A percentile compares a stretch with the other conserved stretches of the same genome.
Conservation (phyloP, 495 filamentous ascomycete genomes). For the Lophiostoma macrostomum region DNA sequence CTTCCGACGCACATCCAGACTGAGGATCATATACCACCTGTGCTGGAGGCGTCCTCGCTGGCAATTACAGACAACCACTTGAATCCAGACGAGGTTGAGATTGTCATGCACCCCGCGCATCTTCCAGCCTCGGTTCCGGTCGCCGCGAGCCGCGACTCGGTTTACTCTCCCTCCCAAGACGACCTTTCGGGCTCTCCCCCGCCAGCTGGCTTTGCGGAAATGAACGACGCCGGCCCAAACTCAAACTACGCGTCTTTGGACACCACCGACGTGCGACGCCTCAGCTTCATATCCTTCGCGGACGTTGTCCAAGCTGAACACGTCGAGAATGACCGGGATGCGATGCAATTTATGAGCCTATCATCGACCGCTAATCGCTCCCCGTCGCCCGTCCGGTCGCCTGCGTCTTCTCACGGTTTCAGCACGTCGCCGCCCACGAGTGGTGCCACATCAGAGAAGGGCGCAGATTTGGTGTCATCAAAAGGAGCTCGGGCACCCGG, state of each 20-base stretch:
- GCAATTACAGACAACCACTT: slow-evolving; percentile 80
- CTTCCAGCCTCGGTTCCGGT: slow-evolving; percentile 69
- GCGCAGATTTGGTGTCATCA: slow-evolving; percentile 58
- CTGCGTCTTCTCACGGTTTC: slow-evolving; percentile 59
- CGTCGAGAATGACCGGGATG: slow-evolving; percentile 58
- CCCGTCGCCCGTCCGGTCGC: slow-evolving; percentile 68
- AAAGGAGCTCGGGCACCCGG: slow-evolving; percentile 38
- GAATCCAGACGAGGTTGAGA: slow-evolving; percentile 80
- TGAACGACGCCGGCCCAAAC: slow-evolving; percentile 52
- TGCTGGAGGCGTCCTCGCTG: slow-evolving; percentile 80
- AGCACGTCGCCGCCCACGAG: slow-evolving; percentile 64
- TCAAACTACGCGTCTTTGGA: slow-evolving; percentile 73
- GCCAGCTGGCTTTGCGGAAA: slow-evolving; percentile 29
- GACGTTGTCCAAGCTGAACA: slow-evolving; percentile 93
- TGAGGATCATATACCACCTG: slow-evolving; percentile 88
- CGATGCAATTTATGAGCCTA: slow-evolving; percentile 56
- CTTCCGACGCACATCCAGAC: slow-evolving; percentile 87
- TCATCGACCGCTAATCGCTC: slow-evolving; percentile 60
- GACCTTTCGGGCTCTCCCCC: slow-evolving; percentile 1
- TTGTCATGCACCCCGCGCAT: slow-evolving; percentile 77
- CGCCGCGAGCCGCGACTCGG: slow-evolving; percentile 31
- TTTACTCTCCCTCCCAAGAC: slow-evolving; percentile 36
- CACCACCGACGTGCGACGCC: slow-evolving; percentile 69
- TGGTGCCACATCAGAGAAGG: slow-evolving; percentile 63
- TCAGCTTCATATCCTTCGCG: slow-evolving; percentile 92